Percentiles rank a stretch among this genome's conserved stretches.
Conservation (phyloP, 2,329 filamentous ascomycete species). For the Colletotrichum tamarilloi region DNA sequence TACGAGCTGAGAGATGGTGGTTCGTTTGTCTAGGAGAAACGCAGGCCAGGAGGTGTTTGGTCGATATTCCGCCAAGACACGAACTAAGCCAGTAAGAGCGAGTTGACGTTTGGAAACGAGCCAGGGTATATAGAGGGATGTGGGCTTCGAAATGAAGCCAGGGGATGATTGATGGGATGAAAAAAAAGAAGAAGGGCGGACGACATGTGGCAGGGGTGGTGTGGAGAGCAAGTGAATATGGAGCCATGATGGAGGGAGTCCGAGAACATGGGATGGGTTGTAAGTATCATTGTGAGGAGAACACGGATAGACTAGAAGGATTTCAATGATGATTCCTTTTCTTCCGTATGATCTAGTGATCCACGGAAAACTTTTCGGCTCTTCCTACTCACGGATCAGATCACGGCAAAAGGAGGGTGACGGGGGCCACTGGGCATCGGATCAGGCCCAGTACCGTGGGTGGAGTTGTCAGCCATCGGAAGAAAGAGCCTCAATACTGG, state of each 20-base stretch:
- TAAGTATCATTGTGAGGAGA: neutral
- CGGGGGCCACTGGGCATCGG: neutral
- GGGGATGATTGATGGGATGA: constrained; percentile 12
- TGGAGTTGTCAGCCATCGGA: neutral
- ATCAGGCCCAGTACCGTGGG: constrained; percentile 21
- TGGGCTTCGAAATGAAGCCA: constrained; percentile 28
- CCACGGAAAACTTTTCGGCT: too few relatives aligned
- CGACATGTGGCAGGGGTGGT: neutral
- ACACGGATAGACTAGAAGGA: neutral
- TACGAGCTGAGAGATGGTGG: constrained; percentile 5
- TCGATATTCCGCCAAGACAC: constrained; percentile 1
- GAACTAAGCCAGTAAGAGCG: constrained; percentile 7
- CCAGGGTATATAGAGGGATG: neutral
- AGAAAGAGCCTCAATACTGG: constrained; percentile 9
- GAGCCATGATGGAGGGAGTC: neutral
- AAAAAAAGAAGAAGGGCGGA: neutral
- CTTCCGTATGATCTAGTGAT: neutral
- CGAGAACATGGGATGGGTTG: neutral
- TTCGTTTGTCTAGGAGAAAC: constrained; percentile 26
- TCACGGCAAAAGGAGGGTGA: neutral
- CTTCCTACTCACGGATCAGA: neutral
- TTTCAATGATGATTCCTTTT: neutral
- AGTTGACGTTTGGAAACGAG: constrained; percentile 27
- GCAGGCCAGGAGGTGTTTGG: constrained; percentile 20
- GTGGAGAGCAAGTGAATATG: neutral